These are phyloP conservation scores for Lactarius quietus DNA, from an alignment of 768 basidiomycete genomes.

Conservation along the genomic window DNA sequence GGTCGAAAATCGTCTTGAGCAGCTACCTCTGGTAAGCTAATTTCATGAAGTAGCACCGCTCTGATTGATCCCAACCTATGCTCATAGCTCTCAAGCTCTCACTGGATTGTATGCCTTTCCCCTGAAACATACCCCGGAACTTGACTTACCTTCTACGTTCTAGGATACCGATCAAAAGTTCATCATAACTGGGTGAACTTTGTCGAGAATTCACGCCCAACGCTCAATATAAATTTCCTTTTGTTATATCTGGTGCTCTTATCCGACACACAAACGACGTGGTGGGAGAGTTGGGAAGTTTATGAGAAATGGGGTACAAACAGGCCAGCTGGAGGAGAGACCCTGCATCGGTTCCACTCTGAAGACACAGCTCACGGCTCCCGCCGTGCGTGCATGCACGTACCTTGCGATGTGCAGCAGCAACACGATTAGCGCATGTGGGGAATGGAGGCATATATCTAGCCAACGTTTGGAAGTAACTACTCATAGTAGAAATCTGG, in stretches of 20 bases:
- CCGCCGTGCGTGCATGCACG: not conserved
- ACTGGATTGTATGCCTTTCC: not conserved
- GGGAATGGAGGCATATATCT: too few species aligned
- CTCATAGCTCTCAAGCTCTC: constrained; percentile 1
- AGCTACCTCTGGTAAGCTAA: not conserved
- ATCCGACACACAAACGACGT: too few species aligned
- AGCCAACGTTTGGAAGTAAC: too few species aligned
- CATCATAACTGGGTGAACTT: not conserved
- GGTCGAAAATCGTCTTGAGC: not conserved
- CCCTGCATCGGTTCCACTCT: not conserved
- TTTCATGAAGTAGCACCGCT: too few species aligned
- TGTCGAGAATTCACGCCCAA: not conserved
- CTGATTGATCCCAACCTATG: not conserved
- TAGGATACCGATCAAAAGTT: not conserved
- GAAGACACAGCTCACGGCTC: not conserved
- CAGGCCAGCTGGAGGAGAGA: not conserved
- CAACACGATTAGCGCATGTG: not conserved
- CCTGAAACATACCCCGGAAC: not conserved
- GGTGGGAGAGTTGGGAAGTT: not conserved
- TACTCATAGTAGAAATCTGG: too few species aligned
- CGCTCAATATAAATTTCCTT: too few species aligned
- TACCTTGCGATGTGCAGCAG: not conserved
- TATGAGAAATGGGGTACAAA: not conserved
- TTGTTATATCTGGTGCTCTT: not conserved
- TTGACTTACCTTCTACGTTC: not conserved